Evolutionary conservation across 2,329 filamentous ascomycete genomes (phyloP).

Genomic region (Hortaea sp.): DNA sequence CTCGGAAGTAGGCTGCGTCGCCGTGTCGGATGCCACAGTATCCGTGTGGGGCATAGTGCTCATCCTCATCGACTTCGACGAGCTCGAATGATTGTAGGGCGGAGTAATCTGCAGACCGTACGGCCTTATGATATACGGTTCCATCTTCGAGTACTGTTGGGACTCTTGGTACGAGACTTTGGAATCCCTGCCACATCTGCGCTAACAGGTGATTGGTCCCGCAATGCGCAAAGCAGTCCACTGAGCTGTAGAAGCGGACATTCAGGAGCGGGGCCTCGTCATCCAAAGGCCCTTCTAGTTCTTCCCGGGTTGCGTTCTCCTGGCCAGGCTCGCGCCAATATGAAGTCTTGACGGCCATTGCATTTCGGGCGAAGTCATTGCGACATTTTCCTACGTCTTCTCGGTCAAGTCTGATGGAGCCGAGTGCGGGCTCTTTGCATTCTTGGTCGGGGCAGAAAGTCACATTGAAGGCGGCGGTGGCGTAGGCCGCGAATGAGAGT

Average conservation of each 20-base stretch:
- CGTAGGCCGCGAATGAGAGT: not conserved
- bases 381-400: not conserved
- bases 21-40: conserved; percentile 5
- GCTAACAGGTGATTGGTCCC: conserved; percentile 1
- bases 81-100: conserved; percentile 3
- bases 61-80: conserved; percentile 1
- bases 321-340: not conserved
- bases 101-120: not conserved
- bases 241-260: conserved; percentile 2
- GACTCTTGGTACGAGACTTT: not conserved
- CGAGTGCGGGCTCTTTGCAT: not conserved
- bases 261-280: not conserved
- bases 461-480: not conserved
- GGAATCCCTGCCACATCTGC: not conserved
- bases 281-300: not conserved
- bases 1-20: conserved; percentile 1
- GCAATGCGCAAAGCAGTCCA: conserved; percentile 2
- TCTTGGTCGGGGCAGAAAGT: not conserved
- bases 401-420: not conserved
- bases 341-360: not conserved
- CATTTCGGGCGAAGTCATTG: not conserved
- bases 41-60: conserved; percentile 1
- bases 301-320: not conserved
- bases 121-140: not conserved
- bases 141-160: not conserved